phyloP scores from a whole-genome alignment of 306 rosid genomes.

The Biancaea sappan region DNA sequence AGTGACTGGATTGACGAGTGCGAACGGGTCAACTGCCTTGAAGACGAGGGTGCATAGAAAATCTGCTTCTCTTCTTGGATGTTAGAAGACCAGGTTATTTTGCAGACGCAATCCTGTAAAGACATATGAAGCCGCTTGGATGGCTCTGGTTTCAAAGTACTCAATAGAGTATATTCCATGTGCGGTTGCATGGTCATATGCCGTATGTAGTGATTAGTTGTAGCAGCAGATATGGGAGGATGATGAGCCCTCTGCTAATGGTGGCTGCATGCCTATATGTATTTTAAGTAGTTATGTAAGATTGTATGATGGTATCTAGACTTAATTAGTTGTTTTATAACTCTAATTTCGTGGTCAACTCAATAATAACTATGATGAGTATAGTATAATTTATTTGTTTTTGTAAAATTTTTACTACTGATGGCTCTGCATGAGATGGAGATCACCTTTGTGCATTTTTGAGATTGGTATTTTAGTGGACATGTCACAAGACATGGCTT shows the following conservation, averaged over 20 bases:
- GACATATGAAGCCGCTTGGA: neutral
- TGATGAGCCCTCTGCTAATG: neutral
- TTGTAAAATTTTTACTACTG: too few species aligned
- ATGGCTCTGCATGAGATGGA: too few species aligned
- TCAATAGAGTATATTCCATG: neutral
- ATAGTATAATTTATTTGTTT: too few species aligned
- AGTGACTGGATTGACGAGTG: constrained; percentile 74
- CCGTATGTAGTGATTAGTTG: neutral
- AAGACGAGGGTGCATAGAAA: constrained; percentile 48
- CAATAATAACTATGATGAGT: too few species aligned
- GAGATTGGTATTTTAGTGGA: too few species aligned
- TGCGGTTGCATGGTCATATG: neutral
- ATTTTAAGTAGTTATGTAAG: too few species aligned
- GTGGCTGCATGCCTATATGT: neutral
- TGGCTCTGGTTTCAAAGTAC: neutral
- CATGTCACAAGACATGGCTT: too few species aligned
- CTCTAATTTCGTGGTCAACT: too few species aligned
- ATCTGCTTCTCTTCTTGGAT: neutral
- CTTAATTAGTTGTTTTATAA: too few species aligned
- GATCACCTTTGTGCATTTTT: too few species aligned
- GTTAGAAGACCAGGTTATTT: neutral
- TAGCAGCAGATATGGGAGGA: neutral
- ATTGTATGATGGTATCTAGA: too few species aligned
- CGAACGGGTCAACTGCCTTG: constrained; percentile 59
- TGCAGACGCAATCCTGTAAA: neutral